Conservation (phyloP, 768 basidiomycete species). For the Lactifluus volemus region DNA sequence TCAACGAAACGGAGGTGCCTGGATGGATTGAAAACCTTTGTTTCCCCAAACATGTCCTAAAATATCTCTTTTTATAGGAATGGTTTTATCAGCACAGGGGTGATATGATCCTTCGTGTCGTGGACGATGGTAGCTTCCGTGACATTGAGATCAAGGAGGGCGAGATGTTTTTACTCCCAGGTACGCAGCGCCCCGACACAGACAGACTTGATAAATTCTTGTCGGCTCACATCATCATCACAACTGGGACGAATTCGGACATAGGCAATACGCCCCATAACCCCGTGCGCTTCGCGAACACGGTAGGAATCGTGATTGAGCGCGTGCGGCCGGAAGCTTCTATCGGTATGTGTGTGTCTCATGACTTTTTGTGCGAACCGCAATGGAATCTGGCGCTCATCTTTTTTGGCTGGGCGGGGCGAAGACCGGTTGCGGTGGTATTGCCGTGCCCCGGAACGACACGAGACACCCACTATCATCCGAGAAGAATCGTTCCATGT, state of each 20-base stretch:
- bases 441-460: slow-evolving; percentile 50
- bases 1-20: slow-evolving; percentile 86
- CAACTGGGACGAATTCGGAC: too few species aligned
- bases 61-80: slow-evolving; percentile 43
- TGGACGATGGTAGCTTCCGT: slow-evolving; percentile 69
- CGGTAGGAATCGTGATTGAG: slow-evolving; percentile 88
- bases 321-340: slow-evolving; percentile 68
- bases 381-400: too few species aligned
- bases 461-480: slow-evolving; percentile 63
- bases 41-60: not conserved
- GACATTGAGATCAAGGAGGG: slow-evolving; percentile 91
- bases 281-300: slow-evolving; percentile 83
- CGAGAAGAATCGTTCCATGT: slow-evolving; percentile 82
- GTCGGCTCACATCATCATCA: not conserved
- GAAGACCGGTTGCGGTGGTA: slow-evolving; percentile 91
- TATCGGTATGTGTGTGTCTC: slow-evolving; percentile 47
- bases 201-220: not conserved
- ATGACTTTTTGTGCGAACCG: too few species aligned
- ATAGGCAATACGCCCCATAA: slow-evolving; percentile 94
- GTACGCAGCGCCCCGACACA: slow-evolving; percentile 25
- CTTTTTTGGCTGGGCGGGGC: not conserved
- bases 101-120: slow-evolving; percentile 79
- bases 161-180: slow-evolving; percentile 93
- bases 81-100: slow-evolving; percentile 99
- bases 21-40: too few species aligned